phyloP scores from a whole-genome alignment of 352 stramenopile genomes.

The Elongisporangium prolatum region DNA sequence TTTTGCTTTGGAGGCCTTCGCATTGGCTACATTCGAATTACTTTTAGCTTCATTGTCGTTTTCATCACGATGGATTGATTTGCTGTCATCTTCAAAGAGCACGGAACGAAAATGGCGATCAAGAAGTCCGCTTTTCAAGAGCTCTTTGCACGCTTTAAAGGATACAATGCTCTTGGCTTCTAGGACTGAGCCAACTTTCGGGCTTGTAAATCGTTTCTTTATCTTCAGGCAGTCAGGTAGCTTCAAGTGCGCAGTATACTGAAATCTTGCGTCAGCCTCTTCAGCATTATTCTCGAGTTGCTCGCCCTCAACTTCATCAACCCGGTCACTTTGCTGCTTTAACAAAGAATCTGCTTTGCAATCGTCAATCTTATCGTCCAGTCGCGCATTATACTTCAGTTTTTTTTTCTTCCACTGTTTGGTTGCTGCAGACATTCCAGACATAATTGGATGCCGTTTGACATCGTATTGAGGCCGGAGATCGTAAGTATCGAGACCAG shows the following conservation, averaged over 20 bases:
- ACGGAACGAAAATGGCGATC: constrained; percentile 72
- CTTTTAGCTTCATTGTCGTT: constrained; percentile 8
- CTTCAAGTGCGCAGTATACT: constrained; percentile 59
- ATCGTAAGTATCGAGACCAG: constrained; percentile 79
- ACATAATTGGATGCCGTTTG: constrained; percentile 50
- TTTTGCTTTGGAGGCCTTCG: background rate
- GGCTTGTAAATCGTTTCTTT: constrained; percentile 57
- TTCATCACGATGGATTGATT: constrained; percentile 27
- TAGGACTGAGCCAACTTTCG: constrained; percentile 48
- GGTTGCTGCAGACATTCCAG: constrained; percentile 36
- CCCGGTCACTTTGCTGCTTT: no score
- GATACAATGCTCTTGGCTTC: constrained; percentile 81
- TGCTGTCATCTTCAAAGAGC: constrained; percentile 43
- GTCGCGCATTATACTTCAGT: constrained; percentile 72
- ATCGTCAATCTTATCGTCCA: constrained; percentile 78
- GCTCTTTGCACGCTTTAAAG: constrained; percentile 73
- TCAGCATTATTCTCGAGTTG: background rate
- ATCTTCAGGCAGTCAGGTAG: constrained; percentile 53
- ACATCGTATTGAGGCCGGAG: constrained; percentile 71
- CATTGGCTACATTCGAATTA: background rate
- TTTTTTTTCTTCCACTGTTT: constrained; percentile 72
- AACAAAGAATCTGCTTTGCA: constrained; percentile 23
- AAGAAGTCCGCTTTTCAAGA: constrained; percentile 63
- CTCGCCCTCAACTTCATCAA: constrained; percentile 13
- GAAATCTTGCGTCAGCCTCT: constrained; percentile 30